Evolutionary conservation across 352 stramenopile species (phyloP).

Genomic region (Phytophthora fragariae): DNA sequence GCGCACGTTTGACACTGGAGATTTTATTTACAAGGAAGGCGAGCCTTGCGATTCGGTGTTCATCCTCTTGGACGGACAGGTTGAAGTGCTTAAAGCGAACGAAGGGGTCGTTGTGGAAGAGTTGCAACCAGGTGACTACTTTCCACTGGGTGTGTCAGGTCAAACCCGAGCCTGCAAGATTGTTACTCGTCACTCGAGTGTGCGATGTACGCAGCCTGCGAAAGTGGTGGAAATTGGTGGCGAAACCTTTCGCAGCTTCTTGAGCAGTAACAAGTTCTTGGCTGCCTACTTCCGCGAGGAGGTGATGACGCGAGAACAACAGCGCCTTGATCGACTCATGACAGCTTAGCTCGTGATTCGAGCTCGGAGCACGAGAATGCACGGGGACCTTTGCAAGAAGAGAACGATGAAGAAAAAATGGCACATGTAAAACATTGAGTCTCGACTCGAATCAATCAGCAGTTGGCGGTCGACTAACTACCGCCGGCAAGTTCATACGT

Average conservation of each 20-base stretch:
- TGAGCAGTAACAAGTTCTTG: slow-evolving; percentile 87
- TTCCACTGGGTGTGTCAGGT: slow-evolving; percentile 79
- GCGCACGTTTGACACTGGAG: slow-evolving; percentile 56
- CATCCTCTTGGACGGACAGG: slow-evolving; percentile 75
- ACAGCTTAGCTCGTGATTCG: slow-evolving; percentile 26
- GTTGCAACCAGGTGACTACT: slow-evolving; percentile 78
- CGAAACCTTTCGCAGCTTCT: slow-evolving; percentile 85
- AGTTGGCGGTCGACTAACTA: slow-evolving; percentile 28
- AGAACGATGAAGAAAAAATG: slow-evolving; percentile 34
- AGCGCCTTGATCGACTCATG: slow-evolving; percentile 64
- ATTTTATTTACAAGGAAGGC: slow-evolving; percentile 85
- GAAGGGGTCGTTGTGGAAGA: slow-evolving; percentile 77
- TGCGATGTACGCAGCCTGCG: slow-evolving; percentile 70
- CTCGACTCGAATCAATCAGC: slow-evolving; percentile 40
- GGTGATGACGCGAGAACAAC: slow-evolving; percentile 70
- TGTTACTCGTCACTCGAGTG: slow-evolving; percentile 73
- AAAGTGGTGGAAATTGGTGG: slow-evolving; percentile 83
- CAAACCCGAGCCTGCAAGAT: slow-evolving; percentile 74
- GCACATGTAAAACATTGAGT: slow-evolving; percentile 34
- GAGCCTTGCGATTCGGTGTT: slow-evolving; percentile 83
- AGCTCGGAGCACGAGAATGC: neutral
- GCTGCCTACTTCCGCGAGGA: slow-evolving; percentile 81
- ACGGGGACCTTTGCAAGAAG: neutral
- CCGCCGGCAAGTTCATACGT: slow-evolving; percentile 27
- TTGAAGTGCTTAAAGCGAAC: slow-evolving; percentile 78